Evolutionary conservation across 768 basidiomycete genomes (phyloP), one percentile per base, ranked within the genome.

Genomic region (Trametes cingulata): DNA sequence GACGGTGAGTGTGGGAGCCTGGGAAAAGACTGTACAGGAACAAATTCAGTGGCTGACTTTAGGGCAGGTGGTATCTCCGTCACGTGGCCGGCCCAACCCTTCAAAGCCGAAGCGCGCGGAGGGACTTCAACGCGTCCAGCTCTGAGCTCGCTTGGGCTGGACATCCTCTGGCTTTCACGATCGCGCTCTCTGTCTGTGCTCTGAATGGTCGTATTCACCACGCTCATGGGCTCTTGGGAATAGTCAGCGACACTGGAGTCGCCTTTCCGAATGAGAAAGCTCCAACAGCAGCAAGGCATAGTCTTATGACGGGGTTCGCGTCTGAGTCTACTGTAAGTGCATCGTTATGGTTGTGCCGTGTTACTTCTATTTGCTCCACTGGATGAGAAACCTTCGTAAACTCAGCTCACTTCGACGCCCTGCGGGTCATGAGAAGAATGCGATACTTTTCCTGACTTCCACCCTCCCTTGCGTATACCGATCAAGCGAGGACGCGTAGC

Each of bases 331-430:
- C 54, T 51, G 58, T 59, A 45, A 52, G 52, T 59, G 15, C 8
- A 2, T 10, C 14, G n/a, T 33, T 29, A n/a, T 35, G 15, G 25
- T 20, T 17, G 12, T 9, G 8, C 17, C 6, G 2, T 8, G 2
- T 7, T 55, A 17, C 14, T 1, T 19, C 7, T 25, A 7, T 14
- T 33, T 15, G 10, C 68, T 72, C 55, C 29, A 33, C 10, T 56
- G 77, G 56, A 68, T 65, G 49, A 77, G 37, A 71, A 22, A 49
- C 55, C 39, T 67, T 73, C 71, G 72, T 71, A 60, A 79, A 83
- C 83, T 84, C 83, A 85, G 83, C 83, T 85, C 83, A 85, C 83
- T 83, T 84, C 83, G 83, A 84, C 52, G 77, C 78, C 71, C 58
- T 53, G 20, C 66, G 65, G 80, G 75, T 73, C 62, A 79, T 80